Evolutionary conservation across 768 basidiomycete genomes (phyloP), one percentile per base, ranked within the genome.

Genomic region (Kwoniella sp.): DNA sequence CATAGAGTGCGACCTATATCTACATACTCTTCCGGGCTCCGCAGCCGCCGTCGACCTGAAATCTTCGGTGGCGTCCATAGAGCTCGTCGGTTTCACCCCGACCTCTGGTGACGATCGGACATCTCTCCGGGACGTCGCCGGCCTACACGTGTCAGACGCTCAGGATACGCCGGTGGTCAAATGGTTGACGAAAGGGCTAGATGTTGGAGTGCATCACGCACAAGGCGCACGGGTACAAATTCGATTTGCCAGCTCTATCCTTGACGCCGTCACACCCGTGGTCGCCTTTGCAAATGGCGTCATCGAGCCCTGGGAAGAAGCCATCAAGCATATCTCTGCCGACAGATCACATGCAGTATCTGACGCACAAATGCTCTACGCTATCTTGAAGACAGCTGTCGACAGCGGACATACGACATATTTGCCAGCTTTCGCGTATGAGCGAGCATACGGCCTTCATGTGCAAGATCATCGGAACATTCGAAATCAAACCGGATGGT

Each of bases 401-500:
- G 41, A 52, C 11, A 26, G 53, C 15, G 62, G 56, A 22, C 55
- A 57, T 12, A 31, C 64, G 25, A 47, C 48, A 2, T 59, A 66
- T 20, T 30, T 55, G 20, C 75, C 75, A 5, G 51, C 61, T 1
- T 77, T 77, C 51, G 59, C 58, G 2, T 58, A 63, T 51, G 73
- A 74, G 50, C 38, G 61, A 23, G 61, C 68, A 1, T 78, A 73
- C 61, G 74, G 69, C 56, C 66, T 78, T 1, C 76, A 78, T 25
- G 68, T 71, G 8, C 65, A 75, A 12, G 74, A 75, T 55, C 58
- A 58, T 15, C 63, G 72, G 20, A 74, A 73, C 53, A 67, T 78
- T 23, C 68, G 76, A 22, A 57, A 65, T 26, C 88, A 90, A 67
- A 81, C 85, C 0, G 84, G 85, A 0, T 93, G 92, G 84, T 88